These are phyloP conservation scores for Triticum timopheevii DNA, from an alignment of 176 grass and related monocot species.

Conservation along the genomic window DNA sequence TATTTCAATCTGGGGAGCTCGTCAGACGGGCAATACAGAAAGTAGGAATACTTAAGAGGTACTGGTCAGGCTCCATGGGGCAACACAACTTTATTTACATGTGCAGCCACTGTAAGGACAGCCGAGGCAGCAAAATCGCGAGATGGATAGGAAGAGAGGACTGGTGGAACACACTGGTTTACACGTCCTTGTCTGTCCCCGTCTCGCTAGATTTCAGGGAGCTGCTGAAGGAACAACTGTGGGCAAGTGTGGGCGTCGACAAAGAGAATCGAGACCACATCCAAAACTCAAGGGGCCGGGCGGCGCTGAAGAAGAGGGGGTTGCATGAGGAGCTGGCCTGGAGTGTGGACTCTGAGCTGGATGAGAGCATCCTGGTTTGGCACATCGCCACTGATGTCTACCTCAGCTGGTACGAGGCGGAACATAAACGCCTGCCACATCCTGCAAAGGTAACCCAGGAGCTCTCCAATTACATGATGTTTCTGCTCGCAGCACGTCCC, in stretches of 20 bases:
- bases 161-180: not conserved
- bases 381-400: constrained; percentile 11
- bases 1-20: no score
- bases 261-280: not conserved
- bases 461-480: not conserved
- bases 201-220: not conserved
- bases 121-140: not conserved
- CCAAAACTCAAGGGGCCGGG: not conserved
- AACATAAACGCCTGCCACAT: no score
- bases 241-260: fast-evolving
- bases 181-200: not conserved
- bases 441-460: not conserved
- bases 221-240: not conserved
- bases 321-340: not conserved
- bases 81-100: not conserved
- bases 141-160: not conserved
- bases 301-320: not conserved
- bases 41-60: not conserved
- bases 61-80: not conserved
- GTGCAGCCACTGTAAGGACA: not conserved
- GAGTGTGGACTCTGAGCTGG: not conserved
- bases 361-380: not conserved
- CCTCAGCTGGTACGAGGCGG: not conserved
- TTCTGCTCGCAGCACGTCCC: not conserved
- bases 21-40: not conserved